Conservation (phyloP, 495 filamentous ascomycete genomes). For the Penicillium fimorum region DNA sequence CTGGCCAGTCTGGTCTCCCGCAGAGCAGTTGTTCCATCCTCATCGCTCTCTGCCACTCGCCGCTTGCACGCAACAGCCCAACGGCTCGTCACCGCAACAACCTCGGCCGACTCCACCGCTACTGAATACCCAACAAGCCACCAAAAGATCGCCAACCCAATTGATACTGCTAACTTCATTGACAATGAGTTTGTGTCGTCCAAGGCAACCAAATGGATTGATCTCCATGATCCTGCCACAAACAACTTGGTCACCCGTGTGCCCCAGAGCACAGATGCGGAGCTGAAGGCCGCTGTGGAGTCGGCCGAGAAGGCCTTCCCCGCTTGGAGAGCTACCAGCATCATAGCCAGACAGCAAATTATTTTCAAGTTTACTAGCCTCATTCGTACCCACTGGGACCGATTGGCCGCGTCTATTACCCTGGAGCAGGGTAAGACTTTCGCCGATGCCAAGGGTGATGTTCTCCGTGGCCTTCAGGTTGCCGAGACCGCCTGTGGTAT, state of each 20-base stretch:
- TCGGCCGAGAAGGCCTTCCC: slow-evolving; percentile 90
- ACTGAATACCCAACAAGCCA: slow-evolving; percentile 79
- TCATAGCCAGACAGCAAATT: slow-evolving; percentile 87
- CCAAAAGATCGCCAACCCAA: slow-evolving; percentile 67
- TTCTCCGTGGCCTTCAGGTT: slow-evolving; percentile 92
- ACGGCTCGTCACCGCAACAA: slow-evolving; percentile 54
- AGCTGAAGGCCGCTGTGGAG: slow-evolving; percentile 82
- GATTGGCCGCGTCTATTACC: slow-evolving; percentile 91
- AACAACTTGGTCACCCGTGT: slow-evolving; percentile 99
- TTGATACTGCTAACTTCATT: slow-evolving; percentile 86
- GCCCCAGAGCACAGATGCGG: slow-evolving; percentile 87
- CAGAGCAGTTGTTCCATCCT: slow-evolving; percentile 15
- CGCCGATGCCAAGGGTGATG: slow-evolving; percentile 92
- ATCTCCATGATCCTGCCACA: slow-evolving; percentile 91
- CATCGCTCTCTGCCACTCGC: slow-evolving; percentile 31
- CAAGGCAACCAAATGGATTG: slow-evolving; percentile 77
- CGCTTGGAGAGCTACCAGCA: slow-evolving; percentile 77
- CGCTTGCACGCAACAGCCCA: slow-evolving; percentile 60
- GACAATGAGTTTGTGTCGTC: slow-evolving; percentile 87
- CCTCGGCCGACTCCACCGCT: slow-evolving; percentile 57
- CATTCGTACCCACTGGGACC: slow-evolving; percentile 94
- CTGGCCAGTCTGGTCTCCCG: slow-evolving; percentile 21
- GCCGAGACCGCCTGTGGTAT: slow-evolving; percentile 95
- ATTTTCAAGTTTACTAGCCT: slow-evolving; percentile 94
- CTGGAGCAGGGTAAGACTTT: slow-evolving; percentile 99